Evolutionary conservation across 805 yeast species (phyloP), one percentile per base, ranked within the genome.

Genomic region (Candida montana): DNA sequence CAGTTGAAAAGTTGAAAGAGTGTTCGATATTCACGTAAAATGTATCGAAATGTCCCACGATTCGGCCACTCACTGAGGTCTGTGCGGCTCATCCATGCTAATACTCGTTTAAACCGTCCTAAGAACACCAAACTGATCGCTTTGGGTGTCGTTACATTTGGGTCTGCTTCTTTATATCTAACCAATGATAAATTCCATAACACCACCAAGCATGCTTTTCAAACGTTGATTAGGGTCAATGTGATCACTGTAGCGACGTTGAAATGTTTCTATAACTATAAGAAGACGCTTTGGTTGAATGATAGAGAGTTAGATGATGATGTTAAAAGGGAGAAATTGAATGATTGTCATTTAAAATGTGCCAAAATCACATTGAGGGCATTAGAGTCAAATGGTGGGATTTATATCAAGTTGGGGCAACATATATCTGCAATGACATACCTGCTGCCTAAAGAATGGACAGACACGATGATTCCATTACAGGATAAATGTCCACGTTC

Each of bases 321-420:
- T 35, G 52, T 60, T 2, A 50, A 55, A 4, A 23, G 16, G 11
- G 30, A 27, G 7, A 91, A 81, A 1, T 61, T 91, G 37, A 62
- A 74, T 7, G 61, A 69, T 31, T 84, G 95, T 33, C 98, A 93
- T 58, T 59, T 67, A 44, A 67, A 67, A 42, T 89, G 96, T 36
- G 97, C 99, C 0, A 56, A 67, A 10, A 79, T 89, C 40, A 87
- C 99, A 0, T 68, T 87, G 42, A 63, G 67, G 33, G 96, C 97
- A 0, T 64, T 93, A 28, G 89, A 86, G 56, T 69, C 68, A 24
- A 93, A 93, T 56, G 97, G 96, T 15, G 99, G 99, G 1, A 73
- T 93, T 7, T 93, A 82, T 61, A 93, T 93, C 61, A 93, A 93
- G 61, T 67, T 93, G 33, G 99, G 99, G 11, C 99, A 93, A 60